Evolutionary conservation across 2,329 filamentous ascomycete genomes (phyloP).

Genomic region (Trichoderma koningii): DNA sequence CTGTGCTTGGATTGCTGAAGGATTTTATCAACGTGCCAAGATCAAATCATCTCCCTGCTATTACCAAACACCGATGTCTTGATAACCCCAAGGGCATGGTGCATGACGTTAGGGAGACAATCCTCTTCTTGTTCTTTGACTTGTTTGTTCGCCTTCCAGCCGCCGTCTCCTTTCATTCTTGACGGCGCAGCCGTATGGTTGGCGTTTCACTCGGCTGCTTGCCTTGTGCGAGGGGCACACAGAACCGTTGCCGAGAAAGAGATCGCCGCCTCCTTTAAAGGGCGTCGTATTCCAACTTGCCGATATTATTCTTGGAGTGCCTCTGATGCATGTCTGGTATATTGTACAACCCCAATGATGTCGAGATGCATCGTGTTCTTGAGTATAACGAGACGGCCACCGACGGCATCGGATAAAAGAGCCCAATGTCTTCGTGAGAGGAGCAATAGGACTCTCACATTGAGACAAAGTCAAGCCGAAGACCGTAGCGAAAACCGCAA

Average conservation of each 20-base stretch:
- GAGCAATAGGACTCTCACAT: too few relatives aligned
- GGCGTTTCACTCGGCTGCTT: neutral
- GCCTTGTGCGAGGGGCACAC: conserved; percentile 5
- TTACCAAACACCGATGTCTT: conserved; percentile 60
- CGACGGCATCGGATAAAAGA: too few relatives aligned
- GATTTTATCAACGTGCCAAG: conserved; percentile 58
- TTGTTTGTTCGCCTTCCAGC: neutral
- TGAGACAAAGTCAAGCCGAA: too few relatives aligned
- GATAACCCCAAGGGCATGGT: conserved; percentile 47
- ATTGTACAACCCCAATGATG: neutral
- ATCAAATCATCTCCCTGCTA: conserved; percentile 50
- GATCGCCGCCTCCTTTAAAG: conserved; percentile 8
- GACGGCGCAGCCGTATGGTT: neutral
- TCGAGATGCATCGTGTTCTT: neutral
- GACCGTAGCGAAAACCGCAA: too few relatives aligned
- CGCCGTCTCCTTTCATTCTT: neutral
- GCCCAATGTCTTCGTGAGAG: too few relatives aligned
- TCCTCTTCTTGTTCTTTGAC: neutral
- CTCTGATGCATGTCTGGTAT: neutral
- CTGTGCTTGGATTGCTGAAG: conserved; percentile 59
- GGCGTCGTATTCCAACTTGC: neutral
- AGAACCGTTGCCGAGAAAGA: conserved; percentile 1
- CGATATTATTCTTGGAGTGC: neutral
- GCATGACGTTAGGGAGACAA: conserved; percentile 60
- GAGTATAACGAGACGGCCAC: neutral